These are phyloP conservation scores for Calonectria pteridis DNA, from an alignment of 2,329 filamentous ascomycete species.

Conservation along the genomic window DNA sequence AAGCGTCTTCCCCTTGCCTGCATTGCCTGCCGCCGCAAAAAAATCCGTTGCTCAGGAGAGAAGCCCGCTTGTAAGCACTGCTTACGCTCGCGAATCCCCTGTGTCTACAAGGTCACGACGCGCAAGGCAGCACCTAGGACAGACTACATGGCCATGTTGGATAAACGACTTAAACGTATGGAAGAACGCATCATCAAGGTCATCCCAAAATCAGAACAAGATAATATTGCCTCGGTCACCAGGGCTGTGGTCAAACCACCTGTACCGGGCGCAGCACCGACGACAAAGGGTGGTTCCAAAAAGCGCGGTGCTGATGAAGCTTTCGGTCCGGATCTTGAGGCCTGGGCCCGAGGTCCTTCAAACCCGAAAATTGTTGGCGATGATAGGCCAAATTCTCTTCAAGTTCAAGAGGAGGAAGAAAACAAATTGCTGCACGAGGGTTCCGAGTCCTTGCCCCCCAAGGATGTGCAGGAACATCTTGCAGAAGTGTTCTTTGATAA, in stretches of 20 bases:
- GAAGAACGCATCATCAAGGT: constrained; percentile 97
- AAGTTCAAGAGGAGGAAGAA: constrained; percentile 77
- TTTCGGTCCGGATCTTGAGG: constrained; percentile 83
- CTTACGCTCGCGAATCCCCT: constrained; percentile 89
- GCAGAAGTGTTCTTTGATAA: constrained; percentile 96
- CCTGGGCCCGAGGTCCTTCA: constrained; percentile 77
- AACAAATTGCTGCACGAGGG: constrained; percentile 85
- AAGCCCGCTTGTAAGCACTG: constrained; percentile 99
- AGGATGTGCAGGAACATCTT: constrained; percentile 92
- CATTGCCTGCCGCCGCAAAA: constrained; percentile 95
- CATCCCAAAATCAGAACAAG: constrained; percentile 87
- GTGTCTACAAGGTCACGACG: constrained; percentile 97
- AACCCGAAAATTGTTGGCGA: constrained; percentile 63
- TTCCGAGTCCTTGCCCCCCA: constrained; percentile 82
- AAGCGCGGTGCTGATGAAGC: constrained; percentile 91
- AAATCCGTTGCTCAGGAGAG: constrained; percentile 97
- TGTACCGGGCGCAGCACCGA: constrained; percentile 66
- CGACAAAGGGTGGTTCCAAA: constrained; percentile 66
- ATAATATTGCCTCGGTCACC: constrained; percentile 74
- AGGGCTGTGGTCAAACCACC: constrained; percentile 89
- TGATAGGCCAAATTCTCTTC: constrained; percentile 60
- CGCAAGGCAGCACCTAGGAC: constrained; percentile 94
- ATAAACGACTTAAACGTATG: constrained; percentile 96
- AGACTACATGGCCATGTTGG: constrained; percentile 99
- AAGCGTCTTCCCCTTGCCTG: constrained; percentile 94